Base-by-base conservation (phyloP, 148 eudicot genomes). In the Vaccinium darrowii region DNA sequence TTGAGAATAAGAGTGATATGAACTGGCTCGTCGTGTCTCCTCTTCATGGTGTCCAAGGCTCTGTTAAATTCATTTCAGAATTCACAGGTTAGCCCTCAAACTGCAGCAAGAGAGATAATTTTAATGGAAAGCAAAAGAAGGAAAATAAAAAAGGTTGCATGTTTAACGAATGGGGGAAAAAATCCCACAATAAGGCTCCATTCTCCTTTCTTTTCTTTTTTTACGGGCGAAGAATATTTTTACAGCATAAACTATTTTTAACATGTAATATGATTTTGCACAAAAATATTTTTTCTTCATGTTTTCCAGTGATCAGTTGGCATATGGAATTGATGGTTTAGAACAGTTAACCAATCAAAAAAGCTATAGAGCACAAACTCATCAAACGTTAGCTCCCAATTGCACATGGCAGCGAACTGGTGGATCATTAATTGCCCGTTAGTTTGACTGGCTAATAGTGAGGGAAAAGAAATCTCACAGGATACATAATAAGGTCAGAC, bases 1-100 rank as follows among this genome's bases (percentile, higher is more conserved):
- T 88, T 96, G 99, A 79, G 99, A 96, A 85, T 89, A 96, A 49
- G 99, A 96, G 86, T 96, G 99, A 84, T 94, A 96, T 43, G 99
- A 96, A 86, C 97, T 94, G 84, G 99, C 99, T 86, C 99, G 91
- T 83, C 99, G 90, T 76, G 89, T 92, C 69, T 94, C 99, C 43
- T 92, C 94, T 84, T 90, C 98, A 79, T 74, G 85, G 85, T 87
- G 88, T 78, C 89, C 86, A 76, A 84, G 78, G 67, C 81, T 90
- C 98, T 95, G 90, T 79, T 60, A 79, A 82, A 53, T 88, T 80
- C 30, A 79, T 82, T 80, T n/a, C 23, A 63, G 62, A 12, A 67
- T 54, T 56, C 53, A 33, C 39, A 87, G 11, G 43, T 89, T 62
- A 87, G 84, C 21, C 75, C 79, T 18, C 43, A 78, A 23, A 39